Conservation (phyloP, 78 protist species). For the Bigelowiella natans region DNA sequence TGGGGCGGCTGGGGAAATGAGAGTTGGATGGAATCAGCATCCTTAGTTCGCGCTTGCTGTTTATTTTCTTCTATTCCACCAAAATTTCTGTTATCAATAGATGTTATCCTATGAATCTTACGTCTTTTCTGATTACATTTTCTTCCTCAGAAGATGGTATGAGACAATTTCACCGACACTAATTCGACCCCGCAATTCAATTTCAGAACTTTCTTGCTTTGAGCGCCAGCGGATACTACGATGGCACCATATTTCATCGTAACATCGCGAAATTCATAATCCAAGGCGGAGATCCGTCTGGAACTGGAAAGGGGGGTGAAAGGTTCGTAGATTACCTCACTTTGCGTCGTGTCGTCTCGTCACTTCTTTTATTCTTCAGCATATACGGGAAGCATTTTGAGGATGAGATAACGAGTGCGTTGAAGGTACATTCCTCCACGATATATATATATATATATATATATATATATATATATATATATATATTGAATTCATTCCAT, state of each 20-base stretch:
- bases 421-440: slow-evolving; percentile 32
- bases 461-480: background rate
- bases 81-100: too few species aligned
- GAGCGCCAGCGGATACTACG: slow-evolving; percentile 76
- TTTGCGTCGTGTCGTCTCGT: background rate
- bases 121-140: too few species aligned
- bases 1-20: too few species aligned
- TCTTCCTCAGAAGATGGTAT: too few species aligned
- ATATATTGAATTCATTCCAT: background rate
- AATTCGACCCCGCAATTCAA: too few species aligned
- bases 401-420: slow-evolving; percentile 56
- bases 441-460: background rate
- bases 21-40: too few species aligned
- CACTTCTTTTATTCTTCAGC: background rate
- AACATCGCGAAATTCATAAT: slow-evolving; percentile 54
- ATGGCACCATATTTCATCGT: slow-evolving; percentile 62
- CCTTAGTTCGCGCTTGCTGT: too few species aligned
- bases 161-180: too few species aligned
- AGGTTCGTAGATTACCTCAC: background rate
- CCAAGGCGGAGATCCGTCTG: slow-evolving; percentile 83
- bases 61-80: too few species aligned
- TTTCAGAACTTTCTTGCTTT: slow-evolving; percentile 74
- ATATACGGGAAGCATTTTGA: slow-evolving; percentile 63
- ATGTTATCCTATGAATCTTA: too few species aligned
- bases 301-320: background rate